Evolutionary conservation across 2,329 filamentous ascomycete species (phyloP).

Genomic region (Nemania bipapillata): DNA sequence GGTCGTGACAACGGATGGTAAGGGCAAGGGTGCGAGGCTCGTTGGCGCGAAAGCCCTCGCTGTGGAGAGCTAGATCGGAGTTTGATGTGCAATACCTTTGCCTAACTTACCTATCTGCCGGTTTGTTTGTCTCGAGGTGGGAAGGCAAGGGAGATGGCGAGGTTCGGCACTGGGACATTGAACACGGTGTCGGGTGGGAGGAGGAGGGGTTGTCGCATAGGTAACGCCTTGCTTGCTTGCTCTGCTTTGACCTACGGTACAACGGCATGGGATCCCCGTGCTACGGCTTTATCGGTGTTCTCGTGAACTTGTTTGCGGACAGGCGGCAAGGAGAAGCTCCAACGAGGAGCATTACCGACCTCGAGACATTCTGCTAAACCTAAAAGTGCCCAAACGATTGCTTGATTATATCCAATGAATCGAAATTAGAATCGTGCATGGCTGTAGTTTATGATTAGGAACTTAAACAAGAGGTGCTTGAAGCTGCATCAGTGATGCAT

Average conservation of each 20-base stretch:
- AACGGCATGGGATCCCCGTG: neutral
- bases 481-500: neutral
- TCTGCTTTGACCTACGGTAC: neutral
- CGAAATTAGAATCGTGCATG: too few species aligned
- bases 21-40: constrained; percentile 64
- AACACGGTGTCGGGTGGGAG: too few species aligned
- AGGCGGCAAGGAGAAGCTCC: neutral
- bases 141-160: neutral
- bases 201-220: neutral
- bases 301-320: neutral
- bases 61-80: constrained; percentile 70
- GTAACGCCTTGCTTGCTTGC: neutral
- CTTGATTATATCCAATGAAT: neutral
- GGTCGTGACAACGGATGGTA: constrained; percentile 72
- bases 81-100: neutral
- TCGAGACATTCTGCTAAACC: neutral
- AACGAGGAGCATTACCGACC: neutral
- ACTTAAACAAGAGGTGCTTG: neutral
- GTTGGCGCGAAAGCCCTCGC: constrained; percentile 82
- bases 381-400: neutral
- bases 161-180: neutral
- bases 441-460: neutral
- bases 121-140: too few species aligned
- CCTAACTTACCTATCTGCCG: neutral
- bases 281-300: neutral